Base-by-base conservation (phyloP, 164 flowering plant genomes). In the Brasenia schreberi region DNA sequence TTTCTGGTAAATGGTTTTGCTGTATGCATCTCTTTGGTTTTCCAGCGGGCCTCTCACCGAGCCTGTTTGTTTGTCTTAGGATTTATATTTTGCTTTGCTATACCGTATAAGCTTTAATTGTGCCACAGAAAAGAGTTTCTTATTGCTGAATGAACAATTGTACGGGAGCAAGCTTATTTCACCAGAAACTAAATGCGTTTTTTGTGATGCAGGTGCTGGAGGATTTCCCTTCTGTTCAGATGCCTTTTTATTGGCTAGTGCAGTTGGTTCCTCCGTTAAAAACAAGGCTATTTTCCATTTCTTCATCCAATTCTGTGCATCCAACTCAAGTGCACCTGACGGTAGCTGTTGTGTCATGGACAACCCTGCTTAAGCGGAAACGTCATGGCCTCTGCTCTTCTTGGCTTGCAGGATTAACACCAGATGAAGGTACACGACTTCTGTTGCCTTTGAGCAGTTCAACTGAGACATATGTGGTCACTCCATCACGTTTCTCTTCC, bases 171-270 rank as follows among this genome's bases (percentile, higher is more conserved):
- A 33, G 39, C 4, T 33, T 33, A 33, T 33, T 33, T 33, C 39
- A 33, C 39, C 39, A 33, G 39, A 33, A 33, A 33, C 39, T 58
- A 58, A 58, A 12, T 58, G 60, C 5, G 16, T 58, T 58, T 58
- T 19, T 33, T 3, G 39, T 33, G 39, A 33, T 66, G n/a, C 74
- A 93, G 97, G 94, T 90, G 61, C 68, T 94, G 63, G 85, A 87
- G 74, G 97, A 94, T 81, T 91, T 91, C 68, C 99, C 96, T 0
- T 94, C 99, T 44, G 97, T 87, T 64, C 86, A 92, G 75, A 80
- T 92, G 85, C 99, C 97, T 73, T 85, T 95, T 71, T 96, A 91
- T 75, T 92, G 99, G 99, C 77, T 95, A 71, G 96, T 92, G 61
- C 96, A 94, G 76, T 76, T 95, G 65, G 94, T 92, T 72, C 99